Evolutionary conservation across 2,329 filamentous ascomycete species (phyloP), one percentile per base, ranked within the genome.

Genomic region (Monosporascus sp.): DNA sequence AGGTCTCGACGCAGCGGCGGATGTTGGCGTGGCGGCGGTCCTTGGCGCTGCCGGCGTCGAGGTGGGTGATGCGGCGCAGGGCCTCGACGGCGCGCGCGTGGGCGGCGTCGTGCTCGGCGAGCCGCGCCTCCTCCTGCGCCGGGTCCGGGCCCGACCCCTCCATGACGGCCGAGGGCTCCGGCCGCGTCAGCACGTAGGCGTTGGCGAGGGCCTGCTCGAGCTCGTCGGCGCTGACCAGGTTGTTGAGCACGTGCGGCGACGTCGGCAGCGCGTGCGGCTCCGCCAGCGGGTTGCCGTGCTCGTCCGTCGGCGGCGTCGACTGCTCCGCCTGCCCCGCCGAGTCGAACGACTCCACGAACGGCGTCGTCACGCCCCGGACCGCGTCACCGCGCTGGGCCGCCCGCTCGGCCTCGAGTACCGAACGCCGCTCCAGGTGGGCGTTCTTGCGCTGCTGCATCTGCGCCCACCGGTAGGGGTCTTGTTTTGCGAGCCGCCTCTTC

Each of bases 361-460:
- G 82, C 17, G 94, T 97, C 38, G 80, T 72, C 55, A 86, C 78
- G 66, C 93, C 94, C 62, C 86, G 81, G 58, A 99, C 77, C 1
- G 91, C 89, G 70, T 95, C 83, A 49, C 93, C 93, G 60, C 87
- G 77, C 46, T 78, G 78, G 47, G 78, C 78, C 54, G 82, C 77
- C 54, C 89, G 84, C 66, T 85, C 77, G 58, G 82, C 74, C 55
- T 83, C 71, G 52, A 97, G 80, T 57, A 85, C 83, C 57, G 82
- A 78, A 64, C 87, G 90, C 50, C 90, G 85, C 65, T 87, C 82
- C 46, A 93, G 70, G 67, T 96, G 96, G 60, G 88, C 89, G 11
- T 87, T 84, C 72, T 93, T 96, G 57, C 90, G 86, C 68, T 91
- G 89, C 64, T 88, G 83, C 35, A 89, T 86, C 71, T 95, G 90